Evolutionary conservation across 179 eudicot genomes (phyloP).

Genomic region (Actinidia polygama): DNA sequence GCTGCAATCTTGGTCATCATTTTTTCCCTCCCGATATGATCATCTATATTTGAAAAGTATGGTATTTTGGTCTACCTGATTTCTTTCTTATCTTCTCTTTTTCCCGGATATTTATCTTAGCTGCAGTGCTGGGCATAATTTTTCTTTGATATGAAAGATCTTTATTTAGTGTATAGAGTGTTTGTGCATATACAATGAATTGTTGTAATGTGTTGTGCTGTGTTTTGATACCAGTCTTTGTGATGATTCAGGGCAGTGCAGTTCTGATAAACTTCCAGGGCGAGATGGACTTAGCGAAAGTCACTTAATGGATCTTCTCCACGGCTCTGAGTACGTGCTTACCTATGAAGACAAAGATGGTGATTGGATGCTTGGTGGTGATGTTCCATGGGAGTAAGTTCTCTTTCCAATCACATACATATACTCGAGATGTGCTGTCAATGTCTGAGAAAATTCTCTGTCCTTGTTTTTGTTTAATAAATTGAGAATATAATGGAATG

Average conservation of each 20-base stretch:
- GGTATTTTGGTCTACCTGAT: background rate
- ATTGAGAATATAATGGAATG: background rate
- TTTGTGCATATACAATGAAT: no score
- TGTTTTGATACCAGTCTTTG: background rate
- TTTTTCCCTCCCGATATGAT: background rate
- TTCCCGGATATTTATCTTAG: background rate
- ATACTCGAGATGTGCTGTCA: background rate
- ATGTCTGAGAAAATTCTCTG: background rate
- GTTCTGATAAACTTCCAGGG: slow-evolving; percentile 39
- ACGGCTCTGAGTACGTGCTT: slow-evolving; percentile 60
- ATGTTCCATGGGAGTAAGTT: slow-evolving; percentile 82
- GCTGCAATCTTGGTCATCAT: background rate
- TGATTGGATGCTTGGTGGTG: slow-evolving; percentile 80
- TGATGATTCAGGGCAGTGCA: slow-evolving; percentile 49
- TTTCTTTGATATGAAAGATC: background rate
- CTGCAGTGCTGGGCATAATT: background rate
- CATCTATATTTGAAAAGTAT: background rate
- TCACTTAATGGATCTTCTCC: slow-evolving; percentile 47
- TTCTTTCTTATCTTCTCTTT: no score
- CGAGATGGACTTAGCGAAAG: slow-evolving; percentile 43
- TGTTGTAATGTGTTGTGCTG: background rate
- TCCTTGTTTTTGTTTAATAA: background rate
- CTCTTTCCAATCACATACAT: background rate
- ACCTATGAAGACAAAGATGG: slow-evolving; percentile 73
- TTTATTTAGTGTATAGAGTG: background rate